Percentiles rank a stretch among this genome's conserved stretches.
phyloP scores from a whole-genome alignment of 2,329 filamentous ascomycete genomes.

The Elsinoe australis region DNA sequence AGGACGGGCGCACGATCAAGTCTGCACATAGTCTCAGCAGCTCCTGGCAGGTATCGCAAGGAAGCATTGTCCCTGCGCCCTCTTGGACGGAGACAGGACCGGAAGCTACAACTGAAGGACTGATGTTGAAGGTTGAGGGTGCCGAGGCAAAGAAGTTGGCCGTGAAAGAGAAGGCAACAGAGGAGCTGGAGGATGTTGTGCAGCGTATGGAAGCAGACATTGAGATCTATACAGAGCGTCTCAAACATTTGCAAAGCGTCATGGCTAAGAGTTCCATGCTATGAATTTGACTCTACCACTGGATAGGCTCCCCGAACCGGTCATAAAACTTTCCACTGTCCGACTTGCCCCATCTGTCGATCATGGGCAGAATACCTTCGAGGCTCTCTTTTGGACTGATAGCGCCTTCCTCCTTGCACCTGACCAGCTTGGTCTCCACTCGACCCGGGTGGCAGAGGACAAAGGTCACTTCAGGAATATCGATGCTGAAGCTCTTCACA shows the following conservation, averaged over 20 bases:
- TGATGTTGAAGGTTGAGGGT: constrained; percentile 52
- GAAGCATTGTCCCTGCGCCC: constrained; percentile 51
- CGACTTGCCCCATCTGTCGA: constrained; percentile 28
- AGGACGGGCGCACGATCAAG: constrained; percentile 47
- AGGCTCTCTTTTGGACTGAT: constrained; percentile 38
- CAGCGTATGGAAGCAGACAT: constrained; percentile 19
- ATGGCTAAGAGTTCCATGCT: constrained; percentile 16
- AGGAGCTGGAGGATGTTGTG: constrained; percentile 17
- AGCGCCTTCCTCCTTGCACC: constrained; percentile 40
- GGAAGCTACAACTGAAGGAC: constrained; percentile 32
- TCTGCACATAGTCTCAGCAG: constrained; percentile 65
- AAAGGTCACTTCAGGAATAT: constrained; percentile 38
- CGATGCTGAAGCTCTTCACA: constrained; percentile 37
- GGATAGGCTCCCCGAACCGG: constrained; percentile 37
- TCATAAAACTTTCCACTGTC: constrained; percentile 39
- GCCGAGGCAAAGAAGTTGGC: constrained; percentile 4
- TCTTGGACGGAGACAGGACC: constrained; percentile 46
- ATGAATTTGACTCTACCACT: constrained; percentile 33
- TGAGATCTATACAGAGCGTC: constrained; percentile 14
- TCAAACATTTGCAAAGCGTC: constrained; percentile 17
- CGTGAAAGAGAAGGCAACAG: constrained; percentile 6
- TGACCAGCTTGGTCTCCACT: constrained; percentile 40
- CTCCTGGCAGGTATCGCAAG: constrained; percentile 60
- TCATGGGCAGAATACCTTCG: constrained; percentile 32
- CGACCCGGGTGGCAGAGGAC: constrained; percentile 40